Evolutionary conservation across 225 moss, liverwort and hornwort species (phyloP), one percentile per base, ranked within the genome.

Genomic region (Asterella californica): DNA sequence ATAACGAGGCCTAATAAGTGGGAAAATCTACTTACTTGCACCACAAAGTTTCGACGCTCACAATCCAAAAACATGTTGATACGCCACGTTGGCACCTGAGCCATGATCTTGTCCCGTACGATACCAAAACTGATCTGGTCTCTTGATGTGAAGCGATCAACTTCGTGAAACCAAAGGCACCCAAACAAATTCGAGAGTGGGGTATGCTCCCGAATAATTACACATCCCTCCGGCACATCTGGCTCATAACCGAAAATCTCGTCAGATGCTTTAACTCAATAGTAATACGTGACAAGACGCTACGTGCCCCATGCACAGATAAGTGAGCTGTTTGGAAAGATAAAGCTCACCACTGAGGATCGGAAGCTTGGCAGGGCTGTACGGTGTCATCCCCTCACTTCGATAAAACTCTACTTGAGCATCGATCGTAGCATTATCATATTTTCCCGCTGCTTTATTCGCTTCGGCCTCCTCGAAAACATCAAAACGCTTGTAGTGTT

Each of bases 221-320:
- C 95, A 76, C 99, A 99, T 33, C 99, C 99, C 78, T 99, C 99
- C n/a, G 99, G 99, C 0, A 99, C 99, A 81, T 99, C 89, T 89
- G 86, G 57, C 53, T 75, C 66, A 37, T 27, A 8, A 33, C 22
- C 36, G 27, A 46, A 25, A 34, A 29, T 6, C 25, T 29, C 27
- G 50, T 74, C 18, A 74, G 52, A 50, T 52, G 53, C 52, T 50
- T 74, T 52, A 74, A 33, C 17, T 2, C 42, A 50, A 6, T 15
- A 48, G 15, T 6, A 32, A 50, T 27, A 48, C 14, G 9, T 71
- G 25, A 12, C 32, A 53, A 52, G 10, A 30, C 55, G 4, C 33
- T 78, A 27, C 29, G 32, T 32, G 29, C 32, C 52, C 50, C 37
- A 73, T 21, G 38, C 12, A 61, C 60, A 60, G 22, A 42, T 38